Conservation (phyloP, 176 grass and related monocot species). For the Ampelocalamus luodianensis region DNA sequence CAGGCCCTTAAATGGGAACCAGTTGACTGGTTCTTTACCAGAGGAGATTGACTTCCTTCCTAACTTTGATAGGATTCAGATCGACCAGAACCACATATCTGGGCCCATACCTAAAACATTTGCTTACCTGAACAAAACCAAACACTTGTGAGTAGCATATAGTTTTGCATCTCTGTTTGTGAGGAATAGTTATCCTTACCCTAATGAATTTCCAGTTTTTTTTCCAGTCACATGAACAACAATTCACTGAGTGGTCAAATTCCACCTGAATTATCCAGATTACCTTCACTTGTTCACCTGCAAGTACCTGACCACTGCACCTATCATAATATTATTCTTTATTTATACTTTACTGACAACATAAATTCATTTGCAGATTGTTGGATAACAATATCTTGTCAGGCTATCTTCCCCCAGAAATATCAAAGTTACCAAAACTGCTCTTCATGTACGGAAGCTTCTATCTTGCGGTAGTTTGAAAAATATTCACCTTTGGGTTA, state of each 20-base stretch:
- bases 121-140: conserved; percentile 80
- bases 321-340: conserved; percentile 34
- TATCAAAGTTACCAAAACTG: conserved; percentile 60
- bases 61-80: conserved; percentile 91
- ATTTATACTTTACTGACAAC: conserved; percentile 40
- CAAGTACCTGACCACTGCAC: conserved; percentile 55
- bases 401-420: conserved; percentile 60
- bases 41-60: conserved; percentile 74
- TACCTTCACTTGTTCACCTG: conserved; percentile 91
- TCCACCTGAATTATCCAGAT: conserved; percentile 76
- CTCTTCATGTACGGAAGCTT: conserved; percentile 66
- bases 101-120: conserved; percentile 88
- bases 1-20: conserved; percentile 90
- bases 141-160: conserved; percentile 90
- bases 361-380: conserved; percentile 54
- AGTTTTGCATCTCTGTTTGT: conserved; percentile 23
- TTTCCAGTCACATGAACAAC: conserved; percentile 96
- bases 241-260: conserved; percentile 97
- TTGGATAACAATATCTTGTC: conserved; percentile 83
- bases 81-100: conserved; percentile 89
- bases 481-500: conserved; percentile 11
- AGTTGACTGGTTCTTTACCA: conserved; percentile 77
- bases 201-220: conserved; percentile 41
- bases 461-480: conserved; percentile 32
- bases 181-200: conserved; percentile 34